These are phyloP conservation scores for Fusarium sp. DNA, from an alignment of 2,329 filamentous ascomycete species.

Conservation along the genomic window DNA sequence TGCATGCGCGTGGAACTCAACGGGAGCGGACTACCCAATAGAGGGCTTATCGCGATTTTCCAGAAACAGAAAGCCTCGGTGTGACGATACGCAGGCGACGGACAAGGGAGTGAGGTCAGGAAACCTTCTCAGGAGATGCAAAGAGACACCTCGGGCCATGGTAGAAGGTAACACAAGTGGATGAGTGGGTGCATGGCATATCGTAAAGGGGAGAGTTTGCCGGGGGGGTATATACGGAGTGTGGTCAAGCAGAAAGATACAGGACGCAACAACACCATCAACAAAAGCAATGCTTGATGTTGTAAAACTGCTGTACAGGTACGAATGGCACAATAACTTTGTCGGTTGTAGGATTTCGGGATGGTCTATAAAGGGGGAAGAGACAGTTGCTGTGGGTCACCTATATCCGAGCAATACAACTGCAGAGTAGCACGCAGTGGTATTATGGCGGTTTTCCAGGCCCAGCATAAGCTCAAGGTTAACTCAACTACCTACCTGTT, in stretches of 20 bases:
- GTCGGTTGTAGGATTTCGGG: neutral
- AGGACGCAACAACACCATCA: slow-evolving; percentile 9
- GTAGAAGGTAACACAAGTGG: slow-evolving; percentile 28
- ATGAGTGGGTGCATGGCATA: slow-evolving; percentile 16
- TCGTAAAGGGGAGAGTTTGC: neutral
- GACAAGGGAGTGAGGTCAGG: slow-evolving; percentile 18
- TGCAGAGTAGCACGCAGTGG: slow-evolving; percentile 4
- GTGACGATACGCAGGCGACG: slow-evolving; percentile 23
- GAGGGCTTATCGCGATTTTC: slow-evolving; percentile 42
- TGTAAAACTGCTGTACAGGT: slow-evolving; percentile 13
- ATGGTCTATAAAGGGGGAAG: slow-evolving; percentile 8
- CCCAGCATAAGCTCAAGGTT: slow-evolving; percentile 15
- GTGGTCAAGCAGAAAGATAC: slow-evolving; percentile 17
- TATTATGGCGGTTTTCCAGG: neutral
- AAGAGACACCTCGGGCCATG: slow-evolving; percentile 10
- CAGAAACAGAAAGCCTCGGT: slow-evolving; percentile 31
- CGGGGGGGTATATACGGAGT: slow-evolving; percentile 10
- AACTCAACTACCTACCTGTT: neutral
- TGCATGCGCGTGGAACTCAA: slow-evolving; percentile 25
- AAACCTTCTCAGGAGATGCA: slow-evolving; percentile 6
- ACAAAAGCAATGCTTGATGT: slow-evolving; percentile 3
- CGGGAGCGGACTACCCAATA: slow-evolving; percentile 35
- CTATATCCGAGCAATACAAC: slow-evolving; percentile 21
- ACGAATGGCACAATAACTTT: slow-evolving; percentile 3
- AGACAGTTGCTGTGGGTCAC: slow-evolving; percentile 1